Conservation (phyloP, 345 rosid genomes). For the Linum usitatissimum region DNA sequence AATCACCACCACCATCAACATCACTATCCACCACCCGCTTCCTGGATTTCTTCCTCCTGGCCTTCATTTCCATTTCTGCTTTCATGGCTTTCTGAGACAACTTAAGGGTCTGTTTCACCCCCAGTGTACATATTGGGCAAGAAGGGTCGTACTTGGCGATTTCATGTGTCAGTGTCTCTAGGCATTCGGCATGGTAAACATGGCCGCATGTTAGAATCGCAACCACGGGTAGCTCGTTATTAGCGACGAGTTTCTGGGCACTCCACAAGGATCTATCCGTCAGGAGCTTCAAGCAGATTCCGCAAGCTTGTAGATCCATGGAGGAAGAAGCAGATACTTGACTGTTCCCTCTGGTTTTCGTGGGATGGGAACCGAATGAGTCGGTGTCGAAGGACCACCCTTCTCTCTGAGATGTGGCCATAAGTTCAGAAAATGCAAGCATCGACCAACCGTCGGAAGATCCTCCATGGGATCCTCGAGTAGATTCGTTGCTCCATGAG, state of each 20-base stretch:
- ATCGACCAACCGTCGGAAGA: constrained; percentile 84
- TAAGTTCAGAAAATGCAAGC: constrained; percentile 71
- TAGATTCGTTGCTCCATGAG: constrained; percentile 47
- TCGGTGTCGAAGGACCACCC: constrained; percentile 57
- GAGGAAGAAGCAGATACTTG: constrained; percentile 33
- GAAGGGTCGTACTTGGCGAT: constrained; percentile 73
- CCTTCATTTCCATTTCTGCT: constrained; percentile 65
- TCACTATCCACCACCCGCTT: constrained; percentile 56
- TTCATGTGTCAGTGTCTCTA: constrained; percentile 79
- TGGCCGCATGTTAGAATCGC: constrained; percentile 87
- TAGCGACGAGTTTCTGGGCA: constrained; percentile 52
- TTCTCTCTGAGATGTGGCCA: constrained; percentile 53
- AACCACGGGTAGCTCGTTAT: constrained; percentile 57
- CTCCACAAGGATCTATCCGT: constrained; percentile 73
- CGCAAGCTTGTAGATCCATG: constrained; percentile 57
- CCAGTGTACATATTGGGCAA: constrained; percentile 87
- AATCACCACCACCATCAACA: constrained; percentile 38
- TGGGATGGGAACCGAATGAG: constrained; percentile 35
- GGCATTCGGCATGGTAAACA: constrained; percentile 91
- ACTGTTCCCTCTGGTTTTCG: constrained; percentile 36
- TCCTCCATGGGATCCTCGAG: constrained; percentile 41
- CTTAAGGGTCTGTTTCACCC: constrained; percentile 60
- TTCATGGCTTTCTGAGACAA: constrained; percentile 72
- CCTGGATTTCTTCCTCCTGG: constrained; percentile 55
- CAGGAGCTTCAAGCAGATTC: constrained; percentile 74